Base-by-base conservation (phyloP, 257 asterid species). In the Rubia yunnanensis region DNA sequence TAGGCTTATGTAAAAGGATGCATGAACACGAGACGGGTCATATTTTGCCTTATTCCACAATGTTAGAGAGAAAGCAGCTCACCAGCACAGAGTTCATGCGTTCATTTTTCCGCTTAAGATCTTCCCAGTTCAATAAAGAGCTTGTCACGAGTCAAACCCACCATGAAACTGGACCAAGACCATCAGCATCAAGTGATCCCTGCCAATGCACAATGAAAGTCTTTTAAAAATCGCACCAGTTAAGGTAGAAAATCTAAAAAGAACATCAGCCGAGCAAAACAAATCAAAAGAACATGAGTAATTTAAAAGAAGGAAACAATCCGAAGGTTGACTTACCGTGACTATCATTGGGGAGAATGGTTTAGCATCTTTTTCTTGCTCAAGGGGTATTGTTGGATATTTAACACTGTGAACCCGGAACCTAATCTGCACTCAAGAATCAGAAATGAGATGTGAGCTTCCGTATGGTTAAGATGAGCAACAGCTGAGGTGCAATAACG, bases 81-180 rank as follows among this genome's bases (percentile, higher is more conserved):
- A 18, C 36, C 20, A 10, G 20, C 20, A n/a, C 9, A 5, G 8
- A 41, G 10, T 22, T 10, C 60, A 44, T 44, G 10, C 39, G 11
- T 5, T 28, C 52, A 15, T 44, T 17, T 5, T 13, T 54, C 17
- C 31, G 46, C 36, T n/a, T 6, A n/a, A n/a, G 49, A 49, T 23
- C 53, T 30, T 48, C 38, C 6, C 30, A 27, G 22, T 26, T 24
- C 60, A 10, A 57, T 4, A 34, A 22, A 17, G 20, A 24, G 7
- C 41, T 22, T 18, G 57, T 1, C 26, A 54, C n/a, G 32, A 4
- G 10, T 59, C 56, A 61, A 17, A 70, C 75, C 98, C 98, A 91
- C 96, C 98, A 91, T 59, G 95, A 78, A 71, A 81, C 44, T 8
- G 87, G 90, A 20, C 98, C 96, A 75, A 91, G 76, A 60, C 98